Conservation (phyloP, 306 rosid species). For the Castanopsis chinensis region DNA sequence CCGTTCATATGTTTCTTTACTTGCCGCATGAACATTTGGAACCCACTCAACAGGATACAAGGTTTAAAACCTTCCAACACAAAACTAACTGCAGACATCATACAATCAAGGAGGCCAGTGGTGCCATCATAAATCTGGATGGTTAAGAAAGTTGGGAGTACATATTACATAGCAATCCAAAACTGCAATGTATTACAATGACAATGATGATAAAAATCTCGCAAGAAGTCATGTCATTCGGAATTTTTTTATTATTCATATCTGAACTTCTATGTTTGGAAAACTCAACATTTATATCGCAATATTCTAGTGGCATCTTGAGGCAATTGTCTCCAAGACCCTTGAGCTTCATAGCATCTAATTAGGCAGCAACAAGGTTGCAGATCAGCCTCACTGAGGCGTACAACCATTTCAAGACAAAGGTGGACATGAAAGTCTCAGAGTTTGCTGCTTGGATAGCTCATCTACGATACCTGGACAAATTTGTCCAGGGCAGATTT, state of each 20-base stretch:
- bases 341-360: background rate
- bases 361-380: conserved; percentile 16
- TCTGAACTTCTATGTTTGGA: background rate
- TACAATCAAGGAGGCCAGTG: background rate
- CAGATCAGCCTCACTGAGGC: background rate
- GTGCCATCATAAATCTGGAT: background rate
- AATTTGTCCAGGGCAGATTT: conserved; percentile 77
- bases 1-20: background rate
- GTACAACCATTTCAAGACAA: conserved; percentile 7
- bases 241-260: conserved; percentile 1
- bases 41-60: background rate
- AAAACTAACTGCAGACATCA: background rate
- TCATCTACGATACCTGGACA: conserved; percentile 41
- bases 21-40: background rate
- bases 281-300: background rate
- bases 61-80: background rate
- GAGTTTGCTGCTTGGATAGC: conserved; percentile 11
- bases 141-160: background rate
- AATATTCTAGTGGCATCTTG: background rate
- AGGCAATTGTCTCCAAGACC: conserved; percentile 12
- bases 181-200: background rate
- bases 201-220: background rate
- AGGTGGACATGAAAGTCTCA: conserved; percentile 19
- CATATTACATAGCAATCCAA: background rate
- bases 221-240: background rate